Evolutionary conservation across 2,329 filamentous ascomycete species (phyloP).

Genomic region (Colletotrichum sansevieriae): DNA sequence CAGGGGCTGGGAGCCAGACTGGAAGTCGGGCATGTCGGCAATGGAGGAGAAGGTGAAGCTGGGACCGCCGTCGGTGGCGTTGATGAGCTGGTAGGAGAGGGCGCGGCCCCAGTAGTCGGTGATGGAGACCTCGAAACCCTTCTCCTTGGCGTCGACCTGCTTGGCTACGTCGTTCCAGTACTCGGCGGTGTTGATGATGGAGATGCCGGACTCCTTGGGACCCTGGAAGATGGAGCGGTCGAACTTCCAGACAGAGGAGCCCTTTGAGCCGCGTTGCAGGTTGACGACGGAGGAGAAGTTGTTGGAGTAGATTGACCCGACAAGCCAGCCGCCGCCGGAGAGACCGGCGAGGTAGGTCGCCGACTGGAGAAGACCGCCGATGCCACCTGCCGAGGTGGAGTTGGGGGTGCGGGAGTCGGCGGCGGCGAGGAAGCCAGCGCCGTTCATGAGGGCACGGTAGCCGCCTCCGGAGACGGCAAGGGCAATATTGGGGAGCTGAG

Average conservation of each 20-base stretch:
- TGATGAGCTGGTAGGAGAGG: slow-evolving; percentile 87
- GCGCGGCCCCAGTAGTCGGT: slow-evolving; percentile 93
- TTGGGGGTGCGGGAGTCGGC: slow-evolving; percentile 80
- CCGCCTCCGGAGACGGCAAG: slow-evolving; percentile 87
- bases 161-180: slow-evolving; percentile 56
- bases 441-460: slow-evolving; percentile 88
- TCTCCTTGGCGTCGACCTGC: slow-evolving; percentile 53
- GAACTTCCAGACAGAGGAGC: slow-evolving; percentile 56
- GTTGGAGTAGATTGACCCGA: slow-evolving; percentile 86
- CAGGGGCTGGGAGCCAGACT: slow-evolving; percentile 58
- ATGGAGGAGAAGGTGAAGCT: slow-evolving; percentile 85
- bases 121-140: slow-evolving; percentile 70
- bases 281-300: slow-evolving; percentile 80
- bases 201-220: slow-evolving; percentile 52
- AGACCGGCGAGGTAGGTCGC: slow-evolving; percentile 85
- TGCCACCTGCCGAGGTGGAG: slow-evolving; percentile 71
- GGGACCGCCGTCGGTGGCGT: slow-evolving; percentile 79
- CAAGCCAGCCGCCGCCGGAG: slow-evolving; percentile 86
- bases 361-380: slow-evolving; percentile 85
- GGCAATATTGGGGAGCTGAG: slow-evolving; percentile 69
- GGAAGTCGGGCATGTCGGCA: slow-evolving; percentile 56
- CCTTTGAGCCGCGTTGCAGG: slow-evolving; percentile 61
- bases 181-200: slow-evolving; percentile 45
- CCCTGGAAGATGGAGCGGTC: slow-evolving; percentile 57
- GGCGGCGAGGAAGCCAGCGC: slow-evolving; percentile 82